These are phyloP conservation scores for Ophiostoma perfectum DNA, from an alignment of 2,329 filamentous ascomycete genomes.

Conservation along the genomic window DNA sequence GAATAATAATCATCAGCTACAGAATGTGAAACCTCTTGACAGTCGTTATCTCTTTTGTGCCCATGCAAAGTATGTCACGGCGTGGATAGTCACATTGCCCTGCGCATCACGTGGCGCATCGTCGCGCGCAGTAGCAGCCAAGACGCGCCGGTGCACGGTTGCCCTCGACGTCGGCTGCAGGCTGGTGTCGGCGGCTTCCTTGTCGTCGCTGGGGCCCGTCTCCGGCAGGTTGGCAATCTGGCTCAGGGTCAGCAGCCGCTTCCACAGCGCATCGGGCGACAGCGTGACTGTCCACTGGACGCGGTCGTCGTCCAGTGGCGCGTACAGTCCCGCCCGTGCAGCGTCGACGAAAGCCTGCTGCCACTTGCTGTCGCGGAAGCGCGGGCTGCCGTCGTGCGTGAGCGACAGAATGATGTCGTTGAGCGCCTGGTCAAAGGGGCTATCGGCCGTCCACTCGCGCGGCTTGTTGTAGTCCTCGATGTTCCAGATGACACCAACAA, in stretches of 20 bases:
- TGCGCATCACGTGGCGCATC: constrained; percentile 55
- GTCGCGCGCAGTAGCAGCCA: constrained; percentile 50
- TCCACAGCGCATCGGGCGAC: constrained; percentile 55
- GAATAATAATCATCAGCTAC: no score
- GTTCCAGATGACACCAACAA: constrained; percentile 68
- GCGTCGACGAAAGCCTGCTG: constrained; percentile 55
- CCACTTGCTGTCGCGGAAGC: constrained; percentile 63
- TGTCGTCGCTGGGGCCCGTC: constrained; percentile 34
- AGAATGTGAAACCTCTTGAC: no score
- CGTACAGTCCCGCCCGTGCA: constrained; percentile 43
- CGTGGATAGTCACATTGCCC: constrained; percentile 60
- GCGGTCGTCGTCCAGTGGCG: constrained; percentile 54
- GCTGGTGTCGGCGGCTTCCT: constrained; percentile 28
- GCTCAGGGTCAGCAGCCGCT: constrained; percentile 60
- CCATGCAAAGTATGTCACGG: constrained; percentile 59
- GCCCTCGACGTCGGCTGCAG: constrained; percentile 35
- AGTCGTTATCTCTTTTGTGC: constrained; percentile 38
- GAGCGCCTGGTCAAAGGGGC: constrained; percentile 56
- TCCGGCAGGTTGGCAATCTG: constrained; percentile 56
- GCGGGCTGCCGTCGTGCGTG: constrained; percentile 52
- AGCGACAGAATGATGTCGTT: constrained; percentile 53
- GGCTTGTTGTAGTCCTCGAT: constrained; percentile 68
- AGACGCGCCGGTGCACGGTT: constrained; percentile 46
- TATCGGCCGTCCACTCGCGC: constrained; percentile 47
- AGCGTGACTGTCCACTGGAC: constrained; percentile 56